Conservation (phyloP, 805 yeast species). For the Middelhovenomyces tepae region DNA sequence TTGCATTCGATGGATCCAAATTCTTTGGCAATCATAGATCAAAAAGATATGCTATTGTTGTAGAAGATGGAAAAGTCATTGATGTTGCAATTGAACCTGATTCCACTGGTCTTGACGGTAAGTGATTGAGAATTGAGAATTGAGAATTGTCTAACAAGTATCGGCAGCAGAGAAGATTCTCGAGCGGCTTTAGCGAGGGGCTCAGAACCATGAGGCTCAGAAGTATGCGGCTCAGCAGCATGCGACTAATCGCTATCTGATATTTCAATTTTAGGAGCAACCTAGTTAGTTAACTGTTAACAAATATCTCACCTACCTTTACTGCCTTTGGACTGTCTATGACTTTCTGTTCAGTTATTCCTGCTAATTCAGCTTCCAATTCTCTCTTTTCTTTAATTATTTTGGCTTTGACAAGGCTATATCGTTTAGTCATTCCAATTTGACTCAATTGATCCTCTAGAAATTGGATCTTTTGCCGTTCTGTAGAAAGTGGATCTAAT, state of each 20-base stretch:
- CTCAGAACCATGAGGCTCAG: too few species aligned
- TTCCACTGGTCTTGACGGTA: slow-evolving; percentile 56
- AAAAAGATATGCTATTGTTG: slow-evolving; percentile 65
- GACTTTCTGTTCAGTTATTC: too few species aligned
- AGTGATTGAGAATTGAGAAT: too few species aligned
- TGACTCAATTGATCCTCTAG: slow-evolving; percentile 15
- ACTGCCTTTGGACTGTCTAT: too few species aligned
- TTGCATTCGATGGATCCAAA: slow-evolving; percentile 64
- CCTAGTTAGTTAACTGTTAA: too few species aligned
- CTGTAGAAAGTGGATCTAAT: slow-evolving; percentile 15
- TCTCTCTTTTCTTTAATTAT: slow-evolving; percentile 20
- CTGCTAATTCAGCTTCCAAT: slow-evolving; percentile 14
- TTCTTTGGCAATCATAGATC: slow-evolving; percentile 71
- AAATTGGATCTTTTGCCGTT: slow-evolving; percentile 14
- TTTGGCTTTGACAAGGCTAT: slow-evolving; percentile 21
- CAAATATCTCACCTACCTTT: too few species aligned
- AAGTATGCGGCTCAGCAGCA: too few species aligned
- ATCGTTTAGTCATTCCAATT: slow-evolving; percentile 23
- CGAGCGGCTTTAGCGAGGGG: too few species aligned
- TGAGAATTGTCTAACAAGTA: too few species aligned
- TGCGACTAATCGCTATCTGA: too few species aligned
- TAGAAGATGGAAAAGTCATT: slow-evolving; percentile 65
- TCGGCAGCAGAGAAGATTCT: slow-evolving; percentile 22
- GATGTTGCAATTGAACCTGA: slow-evolving; percentile 74
- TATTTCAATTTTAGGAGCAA: too few species aligned